Conservation (phyloP, 2,329 filamentous ascomycete genomes). For the Bipolaris bicolor region DNA sequence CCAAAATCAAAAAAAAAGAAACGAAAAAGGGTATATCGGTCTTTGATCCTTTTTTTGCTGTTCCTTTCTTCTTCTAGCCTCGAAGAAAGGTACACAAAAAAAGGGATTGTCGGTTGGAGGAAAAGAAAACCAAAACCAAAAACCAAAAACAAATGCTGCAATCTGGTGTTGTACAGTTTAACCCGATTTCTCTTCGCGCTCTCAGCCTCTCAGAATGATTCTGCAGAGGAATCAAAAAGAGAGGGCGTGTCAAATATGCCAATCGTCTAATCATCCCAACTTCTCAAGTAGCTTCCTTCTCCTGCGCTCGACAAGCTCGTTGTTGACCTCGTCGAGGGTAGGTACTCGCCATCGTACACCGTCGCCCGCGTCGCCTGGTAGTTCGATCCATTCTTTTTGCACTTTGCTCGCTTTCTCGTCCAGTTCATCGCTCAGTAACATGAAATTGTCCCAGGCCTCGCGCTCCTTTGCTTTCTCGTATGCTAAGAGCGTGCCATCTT, state of each 20-base stretch:
- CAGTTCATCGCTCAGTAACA: conserved; percentile 60
- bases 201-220: conserved; percentile 1
- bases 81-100: not conserved
- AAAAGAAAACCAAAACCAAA: not conserved
- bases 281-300: conserved; percentile 85
- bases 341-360: conserved; percentile 83
- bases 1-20: no score
- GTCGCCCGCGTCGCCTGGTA: conserved; percentile 87
- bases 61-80: not conserved
- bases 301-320: conserved; percentile 86
- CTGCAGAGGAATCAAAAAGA: not conserved
- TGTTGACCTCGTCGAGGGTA: conserved; percentile 88
- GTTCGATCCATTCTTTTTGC: conserved; percentile 70
- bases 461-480: conserved; percentile 86
- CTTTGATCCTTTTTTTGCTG: conserved; percentile 1
- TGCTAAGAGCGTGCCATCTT: conserved; percentile 78
- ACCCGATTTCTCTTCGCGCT: not conserved
- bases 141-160: conserved; percentile 3
- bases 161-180: conserved; percentile 16
- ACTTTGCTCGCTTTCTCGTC: conserved; percentile 30
- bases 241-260: not conserved
- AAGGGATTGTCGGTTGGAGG: not conserved
- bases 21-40: conserved; percentile 20
- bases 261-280: conserved; percentile 53
- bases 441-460: conserved; percentile 74